Evolutionary conservation across 768 basidiomycete genomes (phyloP), one percentile per base, ranked within the genome.

Genomic region (Roridomyces roridus): DNA sequence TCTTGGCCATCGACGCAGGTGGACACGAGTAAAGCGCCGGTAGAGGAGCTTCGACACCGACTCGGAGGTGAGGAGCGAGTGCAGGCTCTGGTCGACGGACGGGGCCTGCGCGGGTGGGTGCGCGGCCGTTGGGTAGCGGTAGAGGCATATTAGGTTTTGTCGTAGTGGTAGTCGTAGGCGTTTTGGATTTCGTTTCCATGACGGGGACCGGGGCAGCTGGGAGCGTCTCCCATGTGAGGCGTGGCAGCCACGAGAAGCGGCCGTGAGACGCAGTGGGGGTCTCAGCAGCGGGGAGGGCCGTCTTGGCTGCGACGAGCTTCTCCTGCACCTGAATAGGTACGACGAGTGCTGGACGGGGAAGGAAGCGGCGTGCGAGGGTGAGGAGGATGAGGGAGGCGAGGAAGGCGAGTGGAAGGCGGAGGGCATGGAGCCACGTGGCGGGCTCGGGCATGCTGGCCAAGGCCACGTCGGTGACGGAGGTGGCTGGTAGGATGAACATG

Each of bases 401-500:
- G 55, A 49, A 34, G 31, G 47, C 18, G 47, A 42, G 46, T n/a
- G n/a, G 40, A 40, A 20, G 21, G 53, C 21, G 54, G 2, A 10
- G 7, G 9, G 10, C 1, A 6, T 41, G 37, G 28, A 29, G 25
- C 11, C 14, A 15, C 6, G 25, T 39, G 25, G 1, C 34, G 24
- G 31, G 24, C 21, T 20, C 18, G 37, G 12, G 15, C 9, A 11
- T 20, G 18, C 37, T 8, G 47, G 36, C 37, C 9, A 14, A 6
- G 26, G 45, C 46, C 25, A 28, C 39, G 21, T 31, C 24, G 24
- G 46, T 31, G 12, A 40, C 46, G 20, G 20, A 31, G 35, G 5
- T 36, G 21, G 49, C 36, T 10, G 55, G 55, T 24, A 56, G 55
- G 47, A 56, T 56, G 55, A 56, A 56, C 55, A 56, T 56, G n/a